These are phyloP conservation scores for Steccherinum ochraceum DNA, from an alignment of 768 basidiomycete genomes.

Conservation along the genomic window DNA sequence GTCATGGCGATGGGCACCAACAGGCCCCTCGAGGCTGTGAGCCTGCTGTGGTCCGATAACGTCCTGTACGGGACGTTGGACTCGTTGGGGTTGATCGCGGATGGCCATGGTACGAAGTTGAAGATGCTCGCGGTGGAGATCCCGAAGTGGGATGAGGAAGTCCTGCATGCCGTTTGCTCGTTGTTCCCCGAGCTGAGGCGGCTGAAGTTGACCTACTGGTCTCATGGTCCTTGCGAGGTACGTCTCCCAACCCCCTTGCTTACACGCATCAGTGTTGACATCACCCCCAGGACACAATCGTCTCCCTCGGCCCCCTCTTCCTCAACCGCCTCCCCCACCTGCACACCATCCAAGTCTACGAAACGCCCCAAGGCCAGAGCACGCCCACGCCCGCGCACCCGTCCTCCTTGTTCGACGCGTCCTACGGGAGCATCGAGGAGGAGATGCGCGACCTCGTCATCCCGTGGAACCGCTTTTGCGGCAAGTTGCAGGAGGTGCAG, in stretches of 20 bases:
- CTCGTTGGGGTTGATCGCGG: conserved; percentile 11
- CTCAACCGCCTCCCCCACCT: conserved; percentile 30
- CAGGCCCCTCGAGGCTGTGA: conserved; percentile 15
- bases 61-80: conserved; percentile 14
- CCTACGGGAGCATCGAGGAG: conserved; percentile 18
- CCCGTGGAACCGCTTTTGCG: conserved; percentile 39
- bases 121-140: conserved; percentile 29
- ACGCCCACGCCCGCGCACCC: conserved; percentile 10
- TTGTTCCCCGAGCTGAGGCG: conserved; percentile 31
- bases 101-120: conserved; percentile 20
- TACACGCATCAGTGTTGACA: conserved; percentile 2
- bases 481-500: conserved; percentile 33
- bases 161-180: conserved; percentile 34
- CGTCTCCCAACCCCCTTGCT: conserved; percentile 10
- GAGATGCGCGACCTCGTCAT: conserved; percentile 31
- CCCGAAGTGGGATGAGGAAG: conserved; percentile 39
- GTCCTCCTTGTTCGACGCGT: conserved; percentile 13
- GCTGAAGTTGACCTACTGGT: conserved; percentile 34
- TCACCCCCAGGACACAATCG: conserved; percentile 30
- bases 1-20: conserved; percentile 6
- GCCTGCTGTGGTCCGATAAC: conserved; percentile 14
- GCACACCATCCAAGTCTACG: conserved; percentile 34
- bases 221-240: conserved; percentile 36
- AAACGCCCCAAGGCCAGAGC: conserved; percentile 4
- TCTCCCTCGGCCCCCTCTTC: conserved; percentile 39